Evolutionary conservation across 441 rosid species (phyloP).

Genomic region (Isatis lusitanica): DNA sequence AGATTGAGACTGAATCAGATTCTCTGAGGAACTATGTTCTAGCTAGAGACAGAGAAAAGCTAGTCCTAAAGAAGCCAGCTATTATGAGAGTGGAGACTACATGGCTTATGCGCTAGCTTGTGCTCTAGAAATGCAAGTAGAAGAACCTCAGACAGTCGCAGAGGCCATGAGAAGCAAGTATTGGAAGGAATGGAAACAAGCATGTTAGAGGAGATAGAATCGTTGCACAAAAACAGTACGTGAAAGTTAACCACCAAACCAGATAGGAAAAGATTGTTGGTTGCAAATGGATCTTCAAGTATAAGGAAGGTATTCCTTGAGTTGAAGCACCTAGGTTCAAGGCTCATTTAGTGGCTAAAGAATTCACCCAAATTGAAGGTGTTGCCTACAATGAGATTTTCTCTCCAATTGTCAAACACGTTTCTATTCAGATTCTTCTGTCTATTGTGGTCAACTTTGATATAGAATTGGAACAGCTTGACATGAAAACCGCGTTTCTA

Average conservation of each 20-base stretch:
- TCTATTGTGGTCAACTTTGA: not conserved
- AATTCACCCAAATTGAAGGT: not conserved
- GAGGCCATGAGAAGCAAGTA: not conserved
- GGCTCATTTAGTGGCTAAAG: not conserved
- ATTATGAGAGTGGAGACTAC: not conserved
- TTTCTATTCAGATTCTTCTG: not conserved
- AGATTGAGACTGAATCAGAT: not conserved
- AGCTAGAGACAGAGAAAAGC: not conserved
- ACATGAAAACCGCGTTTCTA: not conserved
- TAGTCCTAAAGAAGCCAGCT: not conserved
- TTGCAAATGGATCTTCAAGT: not conserved
- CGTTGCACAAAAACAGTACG: not conserved
- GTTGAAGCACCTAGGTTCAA: not conserved
- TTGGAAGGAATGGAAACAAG: not conserved
- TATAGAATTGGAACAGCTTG: not conserved
- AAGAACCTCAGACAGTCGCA: not conserved
- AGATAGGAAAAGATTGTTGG: not conserved
- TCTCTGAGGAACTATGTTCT: not conserved
- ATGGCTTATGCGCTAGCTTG: not conserved
- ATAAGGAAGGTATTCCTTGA: not conserved
- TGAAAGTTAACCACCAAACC: not conserved
- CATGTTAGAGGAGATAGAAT: not conserved
- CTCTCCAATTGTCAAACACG: not conserved
- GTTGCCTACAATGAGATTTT: not conserved
- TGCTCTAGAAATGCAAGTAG: fast-evolving